Evolutionary conservation across 352 stramenopile genomes (phyloP).

Genomic region (Plasmopara muralis): DNA sequence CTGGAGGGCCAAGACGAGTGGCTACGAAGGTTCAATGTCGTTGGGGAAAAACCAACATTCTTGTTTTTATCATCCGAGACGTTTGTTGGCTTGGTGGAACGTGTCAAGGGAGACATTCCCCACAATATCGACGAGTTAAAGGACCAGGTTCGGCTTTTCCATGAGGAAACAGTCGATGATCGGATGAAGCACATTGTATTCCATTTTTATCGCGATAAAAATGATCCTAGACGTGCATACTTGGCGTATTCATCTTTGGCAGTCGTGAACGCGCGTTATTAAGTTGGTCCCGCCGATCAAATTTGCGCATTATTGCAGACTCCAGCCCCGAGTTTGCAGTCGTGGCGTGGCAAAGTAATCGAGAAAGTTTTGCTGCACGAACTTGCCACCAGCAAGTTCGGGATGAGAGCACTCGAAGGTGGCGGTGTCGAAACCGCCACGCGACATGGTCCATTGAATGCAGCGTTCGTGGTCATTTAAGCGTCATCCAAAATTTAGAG

Average conservation of each 20-base stretch:
- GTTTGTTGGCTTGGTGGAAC: no score
- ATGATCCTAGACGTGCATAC: constrained; percentile 1
- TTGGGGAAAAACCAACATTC: background rate
- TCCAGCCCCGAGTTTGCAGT: constrained; percentile 7
- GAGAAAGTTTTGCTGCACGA: constrained; percentile 12
- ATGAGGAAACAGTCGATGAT: background rate
- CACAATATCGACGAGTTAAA: no score
- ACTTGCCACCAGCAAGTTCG: constrained; percentile 9
- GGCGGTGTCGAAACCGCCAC: background rate
- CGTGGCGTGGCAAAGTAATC: constrained; percentile 9
- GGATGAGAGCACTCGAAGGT: constrained; percentile 8
- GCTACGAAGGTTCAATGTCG: background rate
- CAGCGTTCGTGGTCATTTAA: constrained; percentile 15
- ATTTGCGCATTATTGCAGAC: constrained; percentile 10
- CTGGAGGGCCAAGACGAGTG: background rate
- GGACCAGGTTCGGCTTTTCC: no score
- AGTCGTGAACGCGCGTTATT: constrained; percentile 5
- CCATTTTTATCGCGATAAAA: background rate
- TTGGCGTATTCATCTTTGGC: constrained; percentile 11
- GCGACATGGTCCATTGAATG: background rate
- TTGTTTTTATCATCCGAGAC: background rate
- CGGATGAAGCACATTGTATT: background rate
- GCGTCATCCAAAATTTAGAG: constrained; percentile 19
- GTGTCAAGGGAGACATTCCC: no score
- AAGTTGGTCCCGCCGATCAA: constrained; percentile 2